Conservation (phyloP, 495 filamentous ascomycete species). For the Neurospora sp. region DNA sequence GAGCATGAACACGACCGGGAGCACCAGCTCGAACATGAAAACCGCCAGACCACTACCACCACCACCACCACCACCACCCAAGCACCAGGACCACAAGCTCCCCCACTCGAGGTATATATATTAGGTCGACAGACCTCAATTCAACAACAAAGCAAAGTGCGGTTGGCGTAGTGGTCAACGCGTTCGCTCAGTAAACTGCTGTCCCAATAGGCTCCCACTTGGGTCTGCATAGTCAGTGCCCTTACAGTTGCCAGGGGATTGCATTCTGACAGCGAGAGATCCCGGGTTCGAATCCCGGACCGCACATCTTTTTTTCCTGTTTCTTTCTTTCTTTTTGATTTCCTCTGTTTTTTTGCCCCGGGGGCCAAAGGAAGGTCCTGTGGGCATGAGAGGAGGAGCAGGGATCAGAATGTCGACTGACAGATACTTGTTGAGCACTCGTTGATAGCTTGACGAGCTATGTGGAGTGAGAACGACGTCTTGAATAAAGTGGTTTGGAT, state of each 20-base stretch:
- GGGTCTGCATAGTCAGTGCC: neutral
- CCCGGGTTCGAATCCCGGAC: neutral
- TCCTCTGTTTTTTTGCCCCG: neutral
- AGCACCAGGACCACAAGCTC: neutral
- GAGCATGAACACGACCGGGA: neutral
- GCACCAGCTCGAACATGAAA: neutral
- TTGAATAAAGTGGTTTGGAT: neutral
- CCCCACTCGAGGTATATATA: neutral
- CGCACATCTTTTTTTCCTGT: neutral
- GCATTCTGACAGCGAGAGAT: neutral
- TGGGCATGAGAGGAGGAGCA: neutral
- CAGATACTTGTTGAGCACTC: neutral
- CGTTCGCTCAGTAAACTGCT: neutral
- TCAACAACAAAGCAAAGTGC: neutral
- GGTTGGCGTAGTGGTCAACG: neutral
- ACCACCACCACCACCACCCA: neutral
- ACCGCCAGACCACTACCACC: neutral
- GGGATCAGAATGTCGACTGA: neutral
- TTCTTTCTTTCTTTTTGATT: neutral
- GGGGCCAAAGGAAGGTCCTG: neutral
- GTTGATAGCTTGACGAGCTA: neutral
- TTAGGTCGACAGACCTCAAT: neutral
- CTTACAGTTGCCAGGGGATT: neutral
- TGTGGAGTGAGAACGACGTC: neutral
- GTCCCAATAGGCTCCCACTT: neutral